These are phyloP conservation scores for Hydrangea macrophylla DNA, from an alignment of 148 eudicot species.

Conservation along the genomic window DNA sequence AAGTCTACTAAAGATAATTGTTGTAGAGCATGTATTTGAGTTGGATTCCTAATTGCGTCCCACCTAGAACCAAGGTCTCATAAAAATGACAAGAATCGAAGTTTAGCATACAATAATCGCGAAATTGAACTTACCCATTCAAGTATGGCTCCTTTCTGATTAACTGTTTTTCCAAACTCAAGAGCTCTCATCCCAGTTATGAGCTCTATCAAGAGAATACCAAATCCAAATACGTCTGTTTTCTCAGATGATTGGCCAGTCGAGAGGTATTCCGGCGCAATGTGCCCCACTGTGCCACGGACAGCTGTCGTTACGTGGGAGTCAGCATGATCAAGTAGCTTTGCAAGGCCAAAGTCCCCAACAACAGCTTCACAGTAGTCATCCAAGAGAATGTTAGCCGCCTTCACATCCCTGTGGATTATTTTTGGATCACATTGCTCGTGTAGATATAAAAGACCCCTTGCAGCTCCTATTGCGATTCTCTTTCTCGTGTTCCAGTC, in stretches of 20 bases:
- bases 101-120: not conserved
- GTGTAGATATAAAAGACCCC: slow-evolving; percentile 82
- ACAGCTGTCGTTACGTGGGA: slow-evolving; percentile 96
- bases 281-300: slow-evolving; percentile 93
- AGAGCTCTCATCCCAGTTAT: slow-evolving; percentile 90
- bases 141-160: slow-evolving; percentile 92
- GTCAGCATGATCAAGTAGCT: slow-evolving; percentile 87
- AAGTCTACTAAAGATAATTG: no score
- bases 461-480: slow-evolving; percentile 87
- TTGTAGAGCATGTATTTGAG: no score
- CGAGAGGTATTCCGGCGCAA: slow-evolving; percentile 92
- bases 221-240: slow-evolving; percentile 93
- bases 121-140: slow-evolving; percentile 70
- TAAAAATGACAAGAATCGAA: not conserved
- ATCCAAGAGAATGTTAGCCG: slow-evolving; percentile 82
- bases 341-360: slow-evolving; percentile 96
- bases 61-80: not conserved
- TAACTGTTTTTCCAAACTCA: slow-evolving; percentile 77
- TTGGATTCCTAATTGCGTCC: not conserved
- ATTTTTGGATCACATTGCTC: slow-evolving; percentile 99
- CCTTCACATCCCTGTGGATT: slow-evolving; percentile 95
- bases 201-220: slow-evolving; percentile 82
- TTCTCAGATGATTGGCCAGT: slow-evolving; percentile 95
- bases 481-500: slow-evolving; percentile 94
- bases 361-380: slow-evolving; percentile 82